These are phyloP conservation scores for Dinochytrium kinnereticum DNA, from an alignment of 371 early-diverging fungal genomes.

Conservation along the genomic window DNA sequence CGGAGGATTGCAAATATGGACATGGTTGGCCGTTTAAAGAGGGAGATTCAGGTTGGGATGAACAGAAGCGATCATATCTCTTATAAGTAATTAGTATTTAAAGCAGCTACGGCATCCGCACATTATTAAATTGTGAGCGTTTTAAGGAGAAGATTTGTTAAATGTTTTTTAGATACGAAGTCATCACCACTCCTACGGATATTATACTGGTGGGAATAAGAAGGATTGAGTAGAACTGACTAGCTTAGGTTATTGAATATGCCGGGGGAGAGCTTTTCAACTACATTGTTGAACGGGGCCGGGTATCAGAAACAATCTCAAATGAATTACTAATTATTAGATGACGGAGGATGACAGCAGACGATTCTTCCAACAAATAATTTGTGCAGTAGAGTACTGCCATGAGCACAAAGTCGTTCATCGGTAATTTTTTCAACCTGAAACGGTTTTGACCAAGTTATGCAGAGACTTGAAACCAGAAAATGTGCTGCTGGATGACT, in stretches of 20 bases:
- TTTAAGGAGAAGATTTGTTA: neutral
- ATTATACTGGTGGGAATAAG: slow-evolving; percentile 93
- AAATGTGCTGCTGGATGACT: slow-evolving; percentile 89
- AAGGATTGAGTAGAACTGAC: neutral
- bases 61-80: neutral
- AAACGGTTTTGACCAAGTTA: neutral
- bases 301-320: slow-evolving; percentile 52
- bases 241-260: slow-evolving; percentile 81
- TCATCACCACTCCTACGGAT: slow-evolving; percentile 94
- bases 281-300: slow-evolving; percentile 93
- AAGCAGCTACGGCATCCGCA: slow-evolving; percentile 95
- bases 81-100: slow-evolving; percentile 69
- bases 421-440: slow-evolving; percentile 53
- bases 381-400: slow-evolving; percentile 98
- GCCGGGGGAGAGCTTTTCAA: slow-evolving; percentile 96
- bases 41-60: slow-evolving; percentile 82
- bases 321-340: slow-evolving; percentile 43
- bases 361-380: slow-evolving; percentile 96
- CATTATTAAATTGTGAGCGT: slow-evolving; percentile 91
- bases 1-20: slow-evolving; percentile 89
- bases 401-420: slow-evolving; percentile 98
- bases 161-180: slow-evolving; percentile 71
- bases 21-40: slow-evolving; percentile 91
- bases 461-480: slow-evolving; percentile 53
- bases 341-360: slow-evolving; percentile 91